These are phyloP conservation scores for Quercus mongolica DNA, from an alignment of 306 rosid species.

Conservation along the genomic window DNA sequence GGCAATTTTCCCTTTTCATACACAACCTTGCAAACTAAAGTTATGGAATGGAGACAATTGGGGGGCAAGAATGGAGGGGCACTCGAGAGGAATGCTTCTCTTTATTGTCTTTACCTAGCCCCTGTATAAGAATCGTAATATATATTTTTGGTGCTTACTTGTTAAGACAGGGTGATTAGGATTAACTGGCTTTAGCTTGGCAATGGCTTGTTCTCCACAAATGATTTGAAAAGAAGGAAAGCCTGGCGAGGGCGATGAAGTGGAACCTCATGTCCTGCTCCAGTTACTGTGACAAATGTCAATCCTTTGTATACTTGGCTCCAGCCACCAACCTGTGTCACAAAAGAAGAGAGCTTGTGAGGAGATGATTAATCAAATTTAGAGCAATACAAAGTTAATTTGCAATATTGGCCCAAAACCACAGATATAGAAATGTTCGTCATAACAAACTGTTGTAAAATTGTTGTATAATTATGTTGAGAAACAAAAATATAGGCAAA, in stretches of 20 bases:
- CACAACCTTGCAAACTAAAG: background rate
- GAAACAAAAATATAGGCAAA: background rate
- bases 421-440: background rate
- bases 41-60: slow-evolving; percentile 3
- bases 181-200: slow-evolving; percentile 32
- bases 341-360: slow-evolving; percentile 26
- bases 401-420: too few relatives aligned
- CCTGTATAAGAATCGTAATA: slow-evolving; percentile 21
- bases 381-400: background rate
- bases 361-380: background rate
- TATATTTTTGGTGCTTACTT: slow-evolving; percentile 31
- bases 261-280: slow-evolving; percentile 98
- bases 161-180: slow-evolving; percentile 31
- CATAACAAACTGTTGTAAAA: background rate
- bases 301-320: slow-evolving; percentile 83
- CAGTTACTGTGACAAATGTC: slow-evolving; percentile 74
- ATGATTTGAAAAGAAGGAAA: slow-evolving; percentile 76
- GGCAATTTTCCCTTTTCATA: background rate
- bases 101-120: slow-evolving; percentile 20
- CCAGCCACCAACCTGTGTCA: slow-evolving; percentile 86
- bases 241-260: slow-evolving; percentile 87
- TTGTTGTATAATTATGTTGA: background rate
- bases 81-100: slow-evolving; percentile 63
- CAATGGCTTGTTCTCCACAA: slow-evolving; percentile 82
- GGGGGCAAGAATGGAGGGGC: slow-evolving; percentile 29